Base-by-base conservation (phyloP, 768 basidiomycete genomes). In the Russula ochroleuca region DNA sequence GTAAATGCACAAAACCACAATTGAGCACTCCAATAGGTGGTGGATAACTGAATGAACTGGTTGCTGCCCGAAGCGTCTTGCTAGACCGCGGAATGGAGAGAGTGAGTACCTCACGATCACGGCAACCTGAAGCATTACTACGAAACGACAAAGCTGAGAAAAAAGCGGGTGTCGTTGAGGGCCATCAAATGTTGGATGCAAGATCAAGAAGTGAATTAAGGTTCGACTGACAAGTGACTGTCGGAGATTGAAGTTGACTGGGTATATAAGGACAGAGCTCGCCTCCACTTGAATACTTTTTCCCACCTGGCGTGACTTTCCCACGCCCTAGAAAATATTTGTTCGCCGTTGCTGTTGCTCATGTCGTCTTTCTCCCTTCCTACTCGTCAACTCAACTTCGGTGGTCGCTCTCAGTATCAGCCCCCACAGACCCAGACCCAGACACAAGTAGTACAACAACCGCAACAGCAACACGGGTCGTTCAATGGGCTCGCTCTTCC, bases 331-430 rank as follows among this genome's bases (percentile, higher is more conserved):
- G 23, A 66, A 66, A 56, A 56, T 59, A 45, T 28, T 50, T 66
- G 64, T 37, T 59, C 49, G 54, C 52, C 55, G 41, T 23, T 35
- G 33, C 25, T 21, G 55, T 17, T 43, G 53, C 54, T 68, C 64
- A 81, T 81, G 80, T 81, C 81, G 19, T 62, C 67, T 52, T 87
- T 86, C 71, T 85, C 86, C 38, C 80, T 91, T 59, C 88, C 88
- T 66, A 83, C 89, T 65, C 88, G 89, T 70, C 89, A 87, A 70
- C 82, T 91, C 68, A 90, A 84, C 58, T 89, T 91, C 71, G 87
- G 85, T 63, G 87, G 85, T 60, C 83, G 89, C 63, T 76, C 87
- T 56, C 84, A 81, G 66, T 69, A 71, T 35, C 68, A 69, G 37
- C 69, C 69, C 11, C 62, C 70, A 62, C 78, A 77, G 60, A 71